A percentile compares a stretch with the other conserved stretches of the same genome.
Evolutionary conservation across 2,329 filamentous ascomycete species (phyloP).

Genomic region (Xylogone sp.): DNA sequence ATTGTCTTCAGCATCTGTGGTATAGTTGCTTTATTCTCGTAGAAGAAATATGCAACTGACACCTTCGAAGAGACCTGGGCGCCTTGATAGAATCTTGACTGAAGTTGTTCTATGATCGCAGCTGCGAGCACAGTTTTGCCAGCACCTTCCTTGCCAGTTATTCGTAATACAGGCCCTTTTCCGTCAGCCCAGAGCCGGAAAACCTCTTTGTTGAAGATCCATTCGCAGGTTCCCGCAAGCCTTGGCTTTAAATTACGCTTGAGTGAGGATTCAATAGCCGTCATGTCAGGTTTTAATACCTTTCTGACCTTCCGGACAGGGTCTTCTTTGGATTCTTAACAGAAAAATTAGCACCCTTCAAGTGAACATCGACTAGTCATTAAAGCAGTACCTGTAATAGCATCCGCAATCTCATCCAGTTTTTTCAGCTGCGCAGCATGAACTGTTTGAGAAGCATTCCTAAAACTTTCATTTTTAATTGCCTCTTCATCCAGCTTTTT

Average conservation of each 20-base stretch:
- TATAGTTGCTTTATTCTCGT: neutral
- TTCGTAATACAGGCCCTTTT: neutral
- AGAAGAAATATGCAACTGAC: neutral
- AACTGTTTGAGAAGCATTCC: neutral
- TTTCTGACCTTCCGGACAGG: neutral
- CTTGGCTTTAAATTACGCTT: neutral
- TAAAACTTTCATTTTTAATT: neutral
- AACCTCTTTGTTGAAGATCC: slow-evolving; percentile 25
- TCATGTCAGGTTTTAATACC: neutral
- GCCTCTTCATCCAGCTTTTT: neutral
- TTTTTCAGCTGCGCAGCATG: neutral
- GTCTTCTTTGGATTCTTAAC: neutral
- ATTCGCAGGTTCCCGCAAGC: slow-evolving; percentile 28
- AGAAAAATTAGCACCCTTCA: neutral
- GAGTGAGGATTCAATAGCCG: neutral
- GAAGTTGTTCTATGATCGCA: neutral
- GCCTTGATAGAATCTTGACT: neutral
- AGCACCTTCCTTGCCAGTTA: neutral
- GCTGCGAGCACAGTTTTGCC: neutral
- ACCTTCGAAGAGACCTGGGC: neutral
- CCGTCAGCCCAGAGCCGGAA: slow-evolving; percentile 26
- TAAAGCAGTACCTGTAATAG: neutral
- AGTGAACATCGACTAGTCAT: neutral
- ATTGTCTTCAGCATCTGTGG: neutral
- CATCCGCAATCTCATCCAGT: neutral